These are phyloP conservation scores for Postia placenta DNA, from an alignment of 768 basidiomycete genomes.

Conservation along the genomic window DNA sequence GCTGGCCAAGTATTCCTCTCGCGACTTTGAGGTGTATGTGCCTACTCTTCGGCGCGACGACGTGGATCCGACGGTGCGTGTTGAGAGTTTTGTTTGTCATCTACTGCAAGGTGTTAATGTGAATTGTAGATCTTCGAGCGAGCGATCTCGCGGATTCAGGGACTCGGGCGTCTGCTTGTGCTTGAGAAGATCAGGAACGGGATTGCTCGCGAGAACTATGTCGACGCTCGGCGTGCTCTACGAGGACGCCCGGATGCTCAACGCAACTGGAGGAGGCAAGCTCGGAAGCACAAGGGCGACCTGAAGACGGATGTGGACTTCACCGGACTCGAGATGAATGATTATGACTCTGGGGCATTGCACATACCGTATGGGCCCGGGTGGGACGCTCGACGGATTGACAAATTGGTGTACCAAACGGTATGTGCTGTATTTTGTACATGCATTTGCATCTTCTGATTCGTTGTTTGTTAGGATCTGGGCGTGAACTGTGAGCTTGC, in stretches of 20 bases:
- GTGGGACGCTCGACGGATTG: slow-evolving; percentile 50
- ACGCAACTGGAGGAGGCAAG: slow-evolving; percentile 22
- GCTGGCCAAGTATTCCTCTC: slow-evolving; percentile 48
- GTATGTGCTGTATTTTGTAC: slow-evolving; percentile 27
- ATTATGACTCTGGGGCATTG: slow-evolving; percentile 47
- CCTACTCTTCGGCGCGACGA: slow-evolving; percentile 43
- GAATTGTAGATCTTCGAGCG: slow-evolving; percentile 56
- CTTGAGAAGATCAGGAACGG: slow-evolving; percentile 49
- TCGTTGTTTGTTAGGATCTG: slow-evolving; percentile 35
- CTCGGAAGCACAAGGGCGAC: slow-evolving; percentile 46
- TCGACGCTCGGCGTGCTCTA: slow-evolving; percentile 41
- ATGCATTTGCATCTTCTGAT: not conserved
- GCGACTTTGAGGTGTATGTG: slow-evolving; percentile 53
- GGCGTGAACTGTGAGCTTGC: slow-evolving; percentile 47
- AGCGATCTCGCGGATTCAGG: slow-evolving; percentile 48
- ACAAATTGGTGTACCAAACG: slow-evolving; percentile 52
- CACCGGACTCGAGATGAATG: slow-evolving; percentile 46
- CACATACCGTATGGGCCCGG: slow-evolving; percentile 60
- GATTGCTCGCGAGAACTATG: slow-evolving; percentile 38
- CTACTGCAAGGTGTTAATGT: no score
- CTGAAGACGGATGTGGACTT: slow-evolving; percentile 39
- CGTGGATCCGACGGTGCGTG: slow-evolving; percentile 52
- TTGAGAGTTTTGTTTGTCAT: not conserved
- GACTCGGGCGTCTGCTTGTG: slow-evolving; percentile 56
- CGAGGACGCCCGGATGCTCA: slow-evolving; percentile 40